Evolutionary conservation across 2,329 filamentous ascomycete species (phyloP).

Genomic region (Grosmannia huntii): DNA sequence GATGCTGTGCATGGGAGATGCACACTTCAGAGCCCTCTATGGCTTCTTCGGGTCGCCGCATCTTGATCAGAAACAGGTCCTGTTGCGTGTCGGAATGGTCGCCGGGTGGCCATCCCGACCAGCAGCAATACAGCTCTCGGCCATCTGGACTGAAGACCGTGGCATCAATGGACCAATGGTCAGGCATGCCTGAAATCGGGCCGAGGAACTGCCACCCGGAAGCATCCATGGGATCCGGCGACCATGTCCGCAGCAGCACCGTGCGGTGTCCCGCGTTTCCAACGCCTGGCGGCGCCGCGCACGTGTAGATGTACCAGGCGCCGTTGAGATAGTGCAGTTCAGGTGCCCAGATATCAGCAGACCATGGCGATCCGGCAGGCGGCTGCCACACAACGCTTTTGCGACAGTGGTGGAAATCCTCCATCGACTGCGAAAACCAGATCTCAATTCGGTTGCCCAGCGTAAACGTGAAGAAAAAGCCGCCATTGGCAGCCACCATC

Average conservation of each 20-base stretch:
- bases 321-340: conserved; percentile 37
- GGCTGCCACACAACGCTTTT: conserved; percentile 23
- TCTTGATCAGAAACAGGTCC: conserved; percentile 12
- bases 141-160: conserved; percentile 8
- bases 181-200: conserved; percentile 11
- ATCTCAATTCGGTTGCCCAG: conserved; percentile 23
- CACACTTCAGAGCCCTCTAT: conserved; percentile 7
- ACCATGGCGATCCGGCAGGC: conserved; percentile 26
- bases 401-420: conserved; percentile 17
- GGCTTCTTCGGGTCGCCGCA: conserved; percentile 12
- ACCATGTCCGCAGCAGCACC: not conserved
- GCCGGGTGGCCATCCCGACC: conserved; percentile 13
- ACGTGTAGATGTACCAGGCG: conserved; percentile 38
- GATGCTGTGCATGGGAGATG: conserved; percentile 9
- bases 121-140: conserved; percentile 11
- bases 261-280: conserved; percentile 8
- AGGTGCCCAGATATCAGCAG: conserved; percentile 38
- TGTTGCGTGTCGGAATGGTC: conserved; percentile 12
- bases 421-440: conserved; percentile 18
- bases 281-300: conserved; percentile 2
- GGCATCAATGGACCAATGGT: conserved; percentile 14
- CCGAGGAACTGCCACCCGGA: conserved; percentile 12
- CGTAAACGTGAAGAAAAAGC: conserved; percentile 16
- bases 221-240: conserved; percentile 1
- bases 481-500: conserved; percentile 15